Evolutionary conservation across 805 yeast genomes (phyloP).

Genomic region (Cephaloascus albidus): DNA sequence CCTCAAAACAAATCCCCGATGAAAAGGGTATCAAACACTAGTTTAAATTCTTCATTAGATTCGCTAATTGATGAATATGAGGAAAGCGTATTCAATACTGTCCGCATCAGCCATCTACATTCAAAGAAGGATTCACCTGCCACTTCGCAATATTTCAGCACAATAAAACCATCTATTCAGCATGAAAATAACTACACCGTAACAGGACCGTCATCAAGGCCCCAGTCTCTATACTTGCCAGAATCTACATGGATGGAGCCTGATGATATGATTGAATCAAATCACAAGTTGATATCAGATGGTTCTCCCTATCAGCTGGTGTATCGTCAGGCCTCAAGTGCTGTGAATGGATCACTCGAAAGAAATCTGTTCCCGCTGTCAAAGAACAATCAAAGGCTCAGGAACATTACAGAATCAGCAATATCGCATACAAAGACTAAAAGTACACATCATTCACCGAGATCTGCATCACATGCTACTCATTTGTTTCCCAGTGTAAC

Average conservation of each 20-base stretch:
- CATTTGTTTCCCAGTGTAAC: no score
- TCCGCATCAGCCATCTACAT: slow-evolving; percentile 8
- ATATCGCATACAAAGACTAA: no score
- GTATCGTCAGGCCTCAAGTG: no score
- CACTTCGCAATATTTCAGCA: slow-evolving; percentile 1
- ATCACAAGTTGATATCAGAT: no score
- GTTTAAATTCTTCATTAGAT: slow-evolving; percentile 17
- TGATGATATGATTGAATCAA: slow-evolving; percentile 6
- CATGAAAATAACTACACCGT: not conserved
- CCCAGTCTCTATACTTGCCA: slow-evolving; percentile 20
- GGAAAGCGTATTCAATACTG: slow-evolving; percentile 21
- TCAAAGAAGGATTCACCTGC: not conserved
- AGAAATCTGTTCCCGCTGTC: no score
- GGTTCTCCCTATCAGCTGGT: no score
- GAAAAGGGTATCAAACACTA: no score
- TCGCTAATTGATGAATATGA: slow-evolving; percentile 33
- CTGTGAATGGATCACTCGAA: no score
- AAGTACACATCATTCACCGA: no score
- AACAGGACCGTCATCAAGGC: not conserved
- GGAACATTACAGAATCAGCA: no score
- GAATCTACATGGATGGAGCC: slow-evolving; percentile 50
- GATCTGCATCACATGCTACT: no score
- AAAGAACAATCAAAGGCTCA: no score
- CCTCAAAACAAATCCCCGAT: not conserved
- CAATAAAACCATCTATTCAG: not conserved